Evolutionary conservation across 345 rosid genomes (phyloP), one percentile per base, ranked within the genome.

Genomic region (Melaleuca alternifolia): DNA sequence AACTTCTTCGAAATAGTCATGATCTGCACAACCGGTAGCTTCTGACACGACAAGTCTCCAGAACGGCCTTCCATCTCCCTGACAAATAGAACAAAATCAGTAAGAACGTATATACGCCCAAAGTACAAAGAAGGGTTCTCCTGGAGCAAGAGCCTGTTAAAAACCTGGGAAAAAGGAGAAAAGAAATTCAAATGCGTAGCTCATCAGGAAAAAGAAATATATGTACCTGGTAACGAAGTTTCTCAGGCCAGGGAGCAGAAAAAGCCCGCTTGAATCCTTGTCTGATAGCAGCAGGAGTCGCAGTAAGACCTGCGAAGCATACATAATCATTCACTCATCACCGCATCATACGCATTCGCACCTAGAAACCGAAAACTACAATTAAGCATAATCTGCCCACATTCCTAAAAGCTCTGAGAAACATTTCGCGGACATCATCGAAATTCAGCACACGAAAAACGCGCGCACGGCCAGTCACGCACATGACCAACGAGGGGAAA

Each of bases 51-150:
- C 91, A 7, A 92, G 93, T 88, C 93, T 95, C 98, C 98, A 94
- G 84, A 95, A 97, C 50, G 98, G 97, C 91, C 92, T 95, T 71
- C 96, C 98, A 91, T 97, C 97, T 85, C 97, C 99, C 98, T 96
- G 88, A 88, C 61, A 87, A 86, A 28, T 85, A 59, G 30, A 83
- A 53, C 79, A 71, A 48, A 56, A 18, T 53, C 10, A 50, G 15
- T 33, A 8, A 65, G 41, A 65, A 65, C 33, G 77, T 10, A 65
- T 33, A 8, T 2, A 53, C 81, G 85, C 9, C 15, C 6, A n/a
- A n/a, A 81, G 53, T 48, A 30, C 23, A 44, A 65, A 65, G 77
- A 65, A 65, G 77, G 77, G 41, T 65, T 65, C 77, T 65, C 77
- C 16, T 16, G 46, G 62, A 15, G 28, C 26, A 51, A 54, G 82